Percentiles rank a stretch among this genome's conserved stretches.
Conservation (phyloP, 345 rosid genomes). For the Citrus australasica region DNA sequence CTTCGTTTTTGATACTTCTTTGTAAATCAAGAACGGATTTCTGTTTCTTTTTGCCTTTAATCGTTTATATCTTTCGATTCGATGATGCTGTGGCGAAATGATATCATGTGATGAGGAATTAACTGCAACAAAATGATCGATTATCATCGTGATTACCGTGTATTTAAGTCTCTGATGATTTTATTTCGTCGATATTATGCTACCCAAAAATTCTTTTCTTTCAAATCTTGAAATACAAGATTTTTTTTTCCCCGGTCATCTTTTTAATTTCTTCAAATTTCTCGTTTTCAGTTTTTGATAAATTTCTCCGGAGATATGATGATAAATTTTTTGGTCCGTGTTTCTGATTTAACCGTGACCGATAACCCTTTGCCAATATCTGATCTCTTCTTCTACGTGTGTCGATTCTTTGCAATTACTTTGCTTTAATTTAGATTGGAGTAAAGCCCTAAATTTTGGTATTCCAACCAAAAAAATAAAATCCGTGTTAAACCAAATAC, state of each 20-base stretch:
- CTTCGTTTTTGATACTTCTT: not conserved
- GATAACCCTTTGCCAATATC: constrained; percentile 26
- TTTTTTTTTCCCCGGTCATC: too few relatives aligned
- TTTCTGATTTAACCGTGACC: constrained; percentile 35
- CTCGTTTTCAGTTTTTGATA: not conserved
- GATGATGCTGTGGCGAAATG: not conserved
- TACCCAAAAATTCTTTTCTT: not conserved
- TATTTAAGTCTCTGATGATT: constrained; percentile 42
- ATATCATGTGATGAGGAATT: constrained; percentile 23
- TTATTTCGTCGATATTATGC: not conserved
- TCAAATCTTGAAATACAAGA: not conserved
- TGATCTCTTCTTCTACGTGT: constrained; percentile 23
- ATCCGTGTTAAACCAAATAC: too few relatives aligned
- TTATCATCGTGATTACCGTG: constrained; percentile 28
- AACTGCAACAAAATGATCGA: constrained; percentile 43
- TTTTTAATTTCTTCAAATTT: not conserved
- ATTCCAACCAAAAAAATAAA: too few relatives aligned
- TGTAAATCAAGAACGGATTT: not conserved
- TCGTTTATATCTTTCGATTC: not conserved
- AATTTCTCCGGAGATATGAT: constrained; percentile 15
- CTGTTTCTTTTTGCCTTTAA: not conserved
- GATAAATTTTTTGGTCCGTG: constrained; percentile 36
- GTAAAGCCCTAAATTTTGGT: not conserved
- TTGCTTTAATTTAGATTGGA: too few relatives aligned
- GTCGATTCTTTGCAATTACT: not conserved